Evolutionary conservation across 768 basidiomycete genomes (phyloP), one percentile per base, ranked within the genome.

Genomic region (Lentinula guzmanii): DNA sequence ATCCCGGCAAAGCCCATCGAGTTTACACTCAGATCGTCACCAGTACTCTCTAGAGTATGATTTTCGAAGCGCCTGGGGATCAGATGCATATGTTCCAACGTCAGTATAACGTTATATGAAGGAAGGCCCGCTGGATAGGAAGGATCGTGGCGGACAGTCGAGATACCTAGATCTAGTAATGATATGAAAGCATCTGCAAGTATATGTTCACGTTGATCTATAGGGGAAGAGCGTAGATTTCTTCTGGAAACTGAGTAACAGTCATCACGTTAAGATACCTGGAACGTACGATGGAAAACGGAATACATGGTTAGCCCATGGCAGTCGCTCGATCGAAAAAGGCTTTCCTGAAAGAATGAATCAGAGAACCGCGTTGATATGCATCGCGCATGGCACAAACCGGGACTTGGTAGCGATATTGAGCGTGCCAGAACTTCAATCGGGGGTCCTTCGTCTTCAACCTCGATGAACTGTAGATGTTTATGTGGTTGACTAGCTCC

Each of bases 401-500:
- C 79, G 61, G 83, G 77, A 46, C 74, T 79, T 69, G 92, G 87
- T 52, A 93, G 71, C 15, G 75, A 78, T 9, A 81, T 75, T 18
- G 75, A 72, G 65, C 78, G 78, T 4, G 91, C 87, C 57, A 93
- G 77, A 60, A 72, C 76, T 72, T 95, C 94, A 28, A 95, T 79
- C 0, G 95, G 95, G 13, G 91, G 89, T 1, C 85, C 89, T 35
- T 78, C 71, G 43, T 75, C 76, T 9, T 81, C 81, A 16, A 84
- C 69, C 37, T 91, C 87, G 37, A 95, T 72, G 64, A 95, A 87
- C 71, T 96, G 94, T n/a, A 95, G 65, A 70, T 97, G 95, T 68
- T 95, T 93, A 74, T 95, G 93, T 2, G 82, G 78, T 74, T 97
- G 95, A 70, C 92, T 94, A 10, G 95, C 93, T 31, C 94, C 94